Percentiles rank a stretch among this genome's conserved stretches.
These are phyloP conservation scores for Fusarium lateritium DNA, from an alignment of 2,329 filamentous ascomycete genomes.

Conservation along the genomic window DNA sequence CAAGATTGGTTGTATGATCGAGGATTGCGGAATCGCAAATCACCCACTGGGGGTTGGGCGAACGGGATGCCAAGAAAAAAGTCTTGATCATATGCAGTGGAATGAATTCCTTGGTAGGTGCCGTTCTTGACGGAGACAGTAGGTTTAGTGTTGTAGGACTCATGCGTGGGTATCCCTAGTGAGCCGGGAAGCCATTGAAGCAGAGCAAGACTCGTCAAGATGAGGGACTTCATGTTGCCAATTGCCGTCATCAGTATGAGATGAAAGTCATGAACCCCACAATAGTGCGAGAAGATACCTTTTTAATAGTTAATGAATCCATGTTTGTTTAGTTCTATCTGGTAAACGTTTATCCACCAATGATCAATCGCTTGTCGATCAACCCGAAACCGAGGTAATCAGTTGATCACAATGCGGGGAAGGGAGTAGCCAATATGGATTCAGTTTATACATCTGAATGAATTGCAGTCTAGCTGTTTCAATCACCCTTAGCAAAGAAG, in stretches of 20 bases:
- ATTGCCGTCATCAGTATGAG: not conserved
- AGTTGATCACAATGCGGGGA: no score
- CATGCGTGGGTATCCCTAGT: not conserved
- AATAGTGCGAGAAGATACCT: no score
- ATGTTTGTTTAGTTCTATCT: no score
- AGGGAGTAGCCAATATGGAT: no score
- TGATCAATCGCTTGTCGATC: no score
- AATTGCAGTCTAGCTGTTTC: no score
- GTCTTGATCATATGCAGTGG: constrained; percentile 61
- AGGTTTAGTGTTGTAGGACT: not conserved
- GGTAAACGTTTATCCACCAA: no score
- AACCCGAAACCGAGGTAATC: no score
- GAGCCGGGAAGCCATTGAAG: not conserved
- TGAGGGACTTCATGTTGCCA: not conserved
- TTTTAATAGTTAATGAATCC: no score
- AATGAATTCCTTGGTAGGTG: constrained; percentile 61
- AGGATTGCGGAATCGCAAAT: constrained; percentile 66
- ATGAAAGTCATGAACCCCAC: no score
- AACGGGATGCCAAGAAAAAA: constrained; percentile 70
- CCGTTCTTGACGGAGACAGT: constrained; percentile 55
- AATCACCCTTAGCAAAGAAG: no score
- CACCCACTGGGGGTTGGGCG: constrained; percentile 64
- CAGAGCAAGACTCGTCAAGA: not conserved
- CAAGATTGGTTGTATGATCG: constrained; percentile 62
- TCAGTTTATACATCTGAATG: no score